Base-by-base conservation (phyloP, 768 basidiomycete genomes). In the Mycena vitilis region DNA sequence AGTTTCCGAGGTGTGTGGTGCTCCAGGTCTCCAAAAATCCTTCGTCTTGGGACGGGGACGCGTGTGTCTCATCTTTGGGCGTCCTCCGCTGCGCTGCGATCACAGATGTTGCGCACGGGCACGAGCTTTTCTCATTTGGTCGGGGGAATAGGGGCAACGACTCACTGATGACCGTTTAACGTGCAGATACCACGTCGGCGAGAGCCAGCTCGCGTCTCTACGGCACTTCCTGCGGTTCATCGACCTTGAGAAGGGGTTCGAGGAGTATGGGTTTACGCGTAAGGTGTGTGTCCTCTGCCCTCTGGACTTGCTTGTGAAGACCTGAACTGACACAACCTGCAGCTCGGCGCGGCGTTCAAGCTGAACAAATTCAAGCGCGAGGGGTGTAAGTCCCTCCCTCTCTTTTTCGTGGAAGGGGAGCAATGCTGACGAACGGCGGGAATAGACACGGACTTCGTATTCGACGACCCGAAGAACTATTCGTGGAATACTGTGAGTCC, bases 321-420 rank as follows among this genome's bases (percentile, higher is more conserved):
- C 30, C 30, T 30, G 30, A 30, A 30, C 30, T 30, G 30, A 30
- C 30, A 5, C 30, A 5, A 30, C 30, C 3, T 30, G 30, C 67
- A 89, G 88, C 86, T 83, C 0, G 88, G 88, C 25, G 86, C 87
- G 44, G 89, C 87, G 2, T 80, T 90, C 73, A 90, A 89, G 71
- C 81, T 90, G 54, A 87, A 85, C 63, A 83, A 84, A 61, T 81
- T 78, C 74, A 89, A 87, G 73, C 82, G 79, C 15, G 88, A 89
- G 75, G 88, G 86, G 52, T 89, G 87, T 86, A 70, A 30, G 30
- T 30, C 30, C 5, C 2, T 30, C 30, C 5, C 2, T 30, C 2
- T 30, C 5, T 2, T 30, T 30, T 5, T 30, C 30, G 5, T 2
- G 30, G 5, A 30, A 30, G 30, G 30, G 30, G 30, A 30, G 5